Base-by-base conservation (phyloP, 345 rosid species). In the Zanthoxylum bungeanum region DNA sequence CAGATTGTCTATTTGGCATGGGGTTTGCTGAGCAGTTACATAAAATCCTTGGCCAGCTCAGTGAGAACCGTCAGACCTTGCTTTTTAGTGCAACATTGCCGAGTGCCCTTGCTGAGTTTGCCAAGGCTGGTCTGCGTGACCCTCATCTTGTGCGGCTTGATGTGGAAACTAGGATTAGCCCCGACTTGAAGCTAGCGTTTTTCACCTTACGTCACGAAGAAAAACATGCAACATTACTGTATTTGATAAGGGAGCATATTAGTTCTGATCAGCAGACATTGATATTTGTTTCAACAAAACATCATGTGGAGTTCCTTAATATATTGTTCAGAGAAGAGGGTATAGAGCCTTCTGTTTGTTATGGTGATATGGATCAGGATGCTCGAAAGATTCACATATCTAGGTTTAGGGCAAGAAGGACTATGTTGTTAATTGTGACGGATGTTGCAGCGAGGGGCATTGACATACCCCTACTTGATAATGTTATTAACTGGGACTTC, bases 361-460 rank as follows among this genome's bases (percentile, higher is more conserved):
- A 95, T 70, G 98, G 99, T 76, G 99, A 92, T 73, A 95, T 95
- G 99, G 99, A 92, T 78, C 96, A 84, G 79, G 99, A 92, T 75
- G 99, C 99, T 40, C 93, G 97, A 27, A 92, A 92, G 83, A 95
- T 92, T 72, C 89, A 91, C 36, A 71, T 95, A 62, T 88, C 99
- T 1, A 88, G 87, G 89, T 95, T 95, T 68, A 85, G 99, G 81
- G 81, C 93, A 11, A 85, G 91, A 69, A 95, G 82, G 84, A 89
- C 97, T 30, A 92, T 85, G 99, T 37, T 92, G 81, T 79, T 95
- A 77, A 82, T 95, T 78, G 99, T 95, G 69, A 95, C 97, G 2
- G 99, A 95, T 83, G 85, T 95, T 73, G 98, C 99, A 11, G 98
- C 99, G 64, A 89, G 99, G 75, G 99, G 99, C 28, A 95, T 95